Conservation (phyloP, 306 rosid genomes). For the Calophaca sinica region DNA sequence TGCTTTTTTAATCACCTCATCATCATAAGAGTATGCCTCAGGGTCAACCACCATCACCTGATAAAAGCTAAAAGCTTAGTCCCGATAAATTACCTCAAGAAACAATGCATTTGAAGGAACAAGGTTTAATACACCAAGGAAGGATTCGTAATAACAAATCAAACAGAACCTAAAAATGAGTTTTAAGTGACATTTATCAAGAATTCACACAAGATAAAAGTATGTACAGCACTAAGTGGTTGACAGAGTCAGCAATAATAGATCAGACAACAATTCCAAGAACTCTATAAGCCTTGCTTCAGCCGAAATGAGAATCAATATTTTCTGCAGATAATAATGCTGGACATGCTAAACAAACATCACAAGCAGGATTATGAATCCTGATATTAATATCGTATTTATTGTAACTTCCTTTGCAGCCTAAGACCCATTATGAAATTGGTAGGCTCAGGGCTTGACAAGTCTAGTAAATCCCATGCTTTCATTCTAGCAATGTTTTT, state of each 20-base stretch:
- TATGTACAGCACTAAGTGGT: background rate
- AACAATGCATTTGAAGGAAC: constrained; percentile 6
- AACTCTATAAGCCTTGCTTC: constrained; percentile 8
- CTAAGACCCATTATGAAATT: constrained; percentile 5
- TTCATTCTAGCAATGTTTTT: constrained; percentile 13
- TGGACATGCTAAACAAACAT: constrained; percentile 23
- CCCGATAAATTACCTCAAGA: background rate
- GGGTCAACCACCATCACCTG: constrained; percentile 79
- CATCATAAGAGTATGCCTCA: constrained; percentile 91
- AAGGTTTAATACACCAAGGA: background rate
- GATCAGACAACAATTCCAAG: constrained; percentile 27
- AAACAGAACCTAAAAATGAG: background rate
- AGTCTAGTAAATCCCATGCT: background rate
- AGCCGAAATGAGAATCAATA: constrained; percentile 20
- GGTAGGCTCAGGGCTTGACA: background rate
- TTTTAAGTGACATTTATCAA: background rate
- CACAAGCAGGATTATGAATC: background rate
- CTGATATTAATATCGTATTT: background rate
- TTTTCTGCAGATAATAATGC: constrained; percentile 16
- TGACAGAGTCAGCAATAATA: background rate
- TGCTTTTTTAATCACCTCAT: constrained; percentile 93
- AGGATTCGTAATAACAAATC: constrained; percentile 1
- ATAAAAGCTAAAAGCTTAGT: constrained; percentile 11
- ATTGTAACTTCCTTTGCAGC: constrained; percentile 15
- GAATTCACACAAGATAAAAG: constrained; percentile 13